phyloP scores from a whole-genome alignment of 371 early-diverging fungal genomes.

The Haplosporangium sp. region DNA sequence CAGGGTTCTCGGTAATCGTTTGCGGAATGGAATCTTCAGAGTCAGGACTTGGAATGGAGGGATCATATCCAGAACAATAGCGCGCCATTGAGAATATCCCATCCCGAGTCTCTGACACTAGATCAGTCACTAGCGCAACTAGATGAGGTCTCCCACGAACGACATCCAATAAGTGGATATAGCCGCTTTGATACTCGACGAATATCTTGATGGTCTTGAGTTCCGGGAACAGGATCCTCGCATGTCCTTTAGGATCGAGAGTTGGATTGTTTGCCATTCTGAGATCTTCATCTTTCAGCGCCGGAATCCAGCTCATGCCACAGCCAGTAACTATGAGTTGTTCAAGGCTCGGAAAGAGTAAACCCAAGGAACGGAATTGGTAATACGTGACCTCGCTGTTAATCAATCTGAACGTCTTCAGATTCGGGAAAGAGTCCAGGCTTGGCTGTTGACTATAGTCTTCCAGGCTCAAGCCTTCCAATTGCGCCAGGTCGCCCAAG shows the following conservation, averaged over 20 bases:
- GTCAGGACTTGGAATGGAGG: neutral
- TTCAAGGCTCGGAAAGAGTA: conserved; percentile 6
- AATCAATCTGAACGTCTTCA: conserved; percentile 10
- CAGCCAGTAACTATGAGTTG: neutral
- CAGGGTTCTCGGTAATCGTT: neutral
- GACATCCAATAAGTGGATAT: neutral
- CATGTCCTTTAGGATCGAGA: neutral
- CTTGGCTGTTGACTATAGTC: neutral
- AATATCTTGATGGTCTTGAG: conserved; percentile 7
- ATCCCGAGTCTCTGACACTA: neutral
- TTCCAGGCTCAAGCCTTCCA: neutral
- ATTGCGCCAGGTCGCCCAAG: neutral
- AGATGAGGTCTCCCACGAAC: neutral
- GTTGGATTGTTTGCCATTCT: neutral
- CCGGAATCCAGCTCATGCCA: neutral
- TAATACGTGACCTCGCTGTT: neutral
- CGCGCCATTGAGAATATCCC: neutral
- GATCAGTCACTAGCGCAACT: neutral
- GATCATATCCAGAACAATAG: neutral
- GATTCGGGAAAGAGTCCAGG: neutral
- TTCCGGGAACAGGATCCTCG: conserved; percentile 4
- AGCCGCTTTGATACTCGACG: conserved; percentile 4
- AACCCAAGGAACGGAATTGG: neutral
- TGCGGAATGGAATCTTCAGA: neutral
- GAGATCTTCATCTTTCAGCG: neutral